A percentile compares a stretch with the other conserved stretches of the same genome.
phyloP scores from a whole-genome alignment of 2,329 filamentous ascomycete genomes.

The Trichoderma sp. region DNA sequence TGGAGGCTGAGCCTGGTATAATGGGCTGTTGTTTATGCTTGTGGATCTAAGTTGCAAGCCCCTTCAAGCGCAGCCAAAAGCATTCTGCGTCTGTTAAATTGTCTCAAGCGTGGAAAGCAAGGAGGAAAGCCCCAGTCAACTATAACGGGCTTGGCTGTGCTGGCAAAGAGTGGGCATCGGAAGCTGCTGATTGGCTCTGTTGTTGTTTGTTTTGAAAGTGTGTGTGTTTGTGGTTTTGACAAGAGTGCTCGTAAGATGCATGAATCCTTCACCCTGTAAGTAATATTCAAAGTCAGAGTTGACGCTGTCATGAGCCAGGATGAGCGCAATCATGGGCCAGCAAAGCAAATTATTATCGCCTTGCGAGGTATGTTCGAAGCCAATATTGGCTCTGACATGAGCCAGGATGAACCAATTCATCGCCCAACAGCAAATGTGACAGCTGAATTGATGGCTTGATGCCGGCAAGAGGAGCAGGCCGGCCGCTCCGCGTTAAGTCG shows the following conservation, averaged over 20 bases:
- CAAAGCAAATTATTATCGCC: neutral
- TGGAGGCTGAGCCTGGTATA: conserved; percentile 3
- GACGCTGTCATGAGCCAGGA: conserved; percentile 7
- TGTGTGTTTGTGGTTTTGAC: neutral
- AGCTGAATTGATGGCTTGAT: neutral
- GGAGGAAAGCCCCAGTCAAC: neutral
- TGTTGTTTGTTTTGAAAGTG: neutral
- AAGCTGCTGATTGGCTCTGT: neutral
- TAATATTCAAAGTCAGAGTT: conserved; percentile 1
- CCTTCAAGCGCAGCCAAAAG: neutral
- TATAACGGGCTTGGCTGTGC: conserved; percentile 4
- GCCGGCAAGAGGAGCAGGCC: neutral
- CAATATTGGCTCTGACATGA: conserved; percentile 5
- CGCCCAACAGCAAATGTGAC: neutral
- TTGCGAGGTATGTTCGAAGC: neutral
- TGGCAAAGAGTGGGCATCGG: neutral
- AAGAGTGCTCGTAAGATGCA: neutral
- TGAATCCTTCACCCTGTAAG: conserved; percentile 7
- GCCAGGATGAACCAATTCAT: conserved; percentile 5
- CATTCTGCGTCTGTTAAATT: neutral
- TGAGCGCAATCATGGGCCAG: neutral
- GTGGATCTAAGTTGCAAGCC: neutral
- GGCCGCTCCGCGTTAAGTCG: neutral
- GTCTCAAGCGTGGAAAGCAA: conserved; percentile 5
- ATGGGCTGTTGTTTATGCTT: conserved; percentile 12